Conservation (phyloP, 352 stramenopile species). For the Elongisporangium anandrum region DNA sequence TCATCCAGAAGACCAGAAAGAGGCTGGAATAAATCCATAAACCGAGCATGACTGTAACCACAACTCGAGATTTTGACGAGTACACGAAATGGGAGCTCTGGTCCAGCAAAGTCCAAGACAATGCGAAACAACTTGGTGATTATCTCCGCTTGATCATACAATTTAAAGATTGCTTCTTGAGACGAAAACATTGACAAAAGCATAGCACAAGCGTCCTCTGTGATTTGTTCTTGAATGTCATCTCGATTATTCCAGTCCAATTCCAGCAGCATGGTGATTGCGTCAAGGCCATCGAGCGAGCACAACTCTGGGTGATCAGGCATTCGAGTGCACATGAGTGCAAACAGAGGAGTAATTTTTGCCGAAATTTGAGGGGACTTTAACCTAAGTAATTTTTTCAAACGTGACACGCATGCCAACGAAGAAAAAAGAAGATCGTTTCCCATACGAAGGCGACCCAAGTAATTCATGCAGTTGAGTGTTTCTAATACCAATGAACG, state of each 20-base stretch:
- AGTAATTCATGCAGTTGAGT: conserved; percentile 26
- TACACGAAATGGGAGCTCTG: conserved; percentile 39
- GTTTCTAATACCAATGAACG: conserved; percentile 24
- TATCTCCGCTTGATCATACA: conserved; percentile 48
- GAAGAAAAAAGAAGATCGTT: conserved; percentile 28
- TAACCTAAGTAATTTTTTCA: conserved; percentile 28
- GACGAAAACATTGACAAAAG: conserved; percentile 37
- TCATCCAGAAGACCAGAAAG: conserved; percentile 18
- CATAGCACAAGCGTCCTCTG: conserved; percentile 43
- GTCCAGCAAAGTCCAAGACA: conserved; percentile 18
- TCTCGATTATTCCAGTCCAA: conserved; percentile 12
- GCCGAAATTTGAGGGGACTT: conserved; percentile 28
- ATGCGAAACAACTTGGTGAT: conserved; percentile 47
- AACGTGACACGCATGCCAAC: conserved; percentile 16
- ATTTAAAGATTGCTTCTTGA: conserved; percentile 34
- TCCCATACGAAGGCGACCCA: conserved; percentile 13
- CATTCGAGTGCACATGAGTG: conserved; percentile 30
- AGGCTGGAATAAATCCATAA: conserved; percentile 26
- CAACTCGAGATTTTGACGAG: conserved; percentile 43
- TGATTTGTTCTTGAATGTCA: conserved; percentile 14
- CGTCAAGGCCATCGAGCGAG: neutral
- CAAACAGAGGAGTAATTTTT: conserved; percentile 41
- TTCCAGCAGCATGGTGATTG: neutral
- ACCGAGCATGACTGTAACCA: conserved; percentile 24
- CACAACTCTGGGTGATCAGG: conserved; percentile 5